phyloP scores from a whole-genome alignment of 768 basidiomycete species.

The Xanthoconium stramineum region DNA sequence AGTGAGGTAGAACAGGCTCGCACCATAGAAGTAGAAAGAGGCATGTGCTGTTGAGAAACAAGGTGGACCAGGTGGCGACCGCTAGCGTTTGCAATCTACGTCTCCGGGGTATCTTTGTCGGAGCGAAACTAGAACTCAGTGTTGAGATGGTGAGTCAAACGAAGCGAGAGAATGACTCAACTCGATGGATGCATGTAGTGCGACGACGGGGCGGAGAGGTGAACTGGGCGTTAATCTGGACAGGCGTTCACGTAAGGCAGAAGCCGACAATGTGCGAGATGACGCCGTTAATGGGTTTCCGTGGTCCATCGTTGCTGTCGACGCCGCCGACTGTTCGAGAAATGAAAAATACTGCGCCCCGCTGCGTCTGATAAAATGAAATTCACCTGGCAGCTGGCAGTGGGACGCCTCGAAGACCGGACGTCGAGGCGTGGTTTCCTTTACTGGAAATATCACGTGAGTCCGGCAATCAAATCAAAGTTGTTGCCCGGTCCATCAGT shows the following conservation, averaged over 20 bases:
- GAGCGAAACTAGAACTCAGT: conserved; percentile 62
- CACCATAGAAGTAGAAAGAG: conserved; percentile 82
- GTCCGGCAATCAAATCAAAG: too few relatives aligned
- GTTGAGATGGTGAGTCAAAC: not conserved
- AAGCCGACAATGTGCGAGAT: conserved; percentile 55
- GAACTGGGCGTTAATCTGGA: conserved; percentile 54
- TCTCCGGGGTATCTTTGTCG: conserved; percentile 80
- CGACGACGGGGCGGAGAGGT: conserved; percentile 59
- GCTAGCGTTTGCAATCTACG: conserved; percentile 85
- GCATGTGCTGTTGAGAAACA: conserved; percentile 63
- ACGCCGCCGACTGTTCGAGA: not conserved
- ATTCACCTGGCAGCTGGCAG: too few relatives aligned
- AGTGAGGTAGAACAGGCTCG: conserved; percentile 21
- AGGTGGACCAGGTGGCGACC: conserved; percentile 85
- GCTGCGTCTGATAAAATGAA: not conserved
- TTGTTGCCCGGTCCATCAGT: too few relatives aligned
- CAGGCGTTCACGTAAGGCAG: conserved; percentile 58
- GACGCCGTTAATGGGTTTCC: conserved; percentile 33
- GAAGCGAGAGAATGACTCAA: conserved; percentile 34
- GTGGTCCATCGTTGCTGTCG: conserved; percentile 31
- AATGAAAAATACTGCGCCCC: not conserved
- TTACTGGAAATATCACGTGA: too few relatives aligned
- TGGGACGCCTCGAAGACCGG: too few relatives aligned
- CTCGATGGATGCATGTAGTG: conserved; percentile 73
- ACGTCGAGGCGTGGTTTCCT: too few relatives aligned